Base-by-base conservation (phyloP, 2,329 filamentous ascomycete genomes). In the Xylaria sp. region DNA sequence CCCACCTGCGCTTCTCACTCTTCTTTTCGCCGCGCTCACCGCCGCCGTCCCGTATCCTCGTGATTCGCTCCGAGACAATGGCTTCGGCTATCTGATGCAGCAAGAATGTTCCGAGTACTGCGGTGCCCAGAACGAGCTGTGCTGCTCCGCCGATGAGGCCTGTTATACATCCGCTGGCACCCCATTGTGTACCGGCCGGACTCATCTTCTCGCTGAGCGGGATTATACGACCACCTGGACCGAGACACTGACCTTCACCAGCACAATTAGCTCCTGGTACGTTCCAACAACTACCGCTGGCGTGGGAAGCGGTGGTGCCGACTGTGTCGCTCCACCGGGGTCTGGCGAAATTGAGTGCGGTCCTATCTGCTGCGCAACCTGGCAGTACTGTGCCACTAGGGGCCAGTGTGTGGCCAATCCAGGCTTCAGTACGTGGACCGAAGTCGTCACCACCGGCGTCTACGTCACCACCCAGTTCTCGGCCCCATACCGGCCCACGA, bases 361-460 rank as follows among this genome's bases (percentile, higher is more conserved):
- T 36, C 76, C 76, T 59, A 89, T 90, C 65, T 94, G 92, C 83
- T 95, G 92, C 78, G 86, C 87, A 27, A 85, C 81, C 66, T 87
- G 86, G 79, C 90, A 92, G 78, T 90, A 89, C 74, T 94, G 92
- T 77, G 85, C 84, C 60, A 81, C 78, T 64, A 69, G 79, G 0
- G 87, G 86, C 59, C 85, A 89, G 74, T 93, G 91, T 76, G 78
- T 81, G 5, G 77, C 85, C 29, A 86, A 86, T 61, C 82, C 81
- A 53, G 84, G 82, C 69, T 84, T 82, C 69, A 81, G 79, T 70
- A 72, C 72, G 7, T 75, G 70, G 66, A 80, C 81, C 53, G 78
- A 84, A 42, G 76, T 82, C 67, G 77, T 85, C 63, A 84, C 82
- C 29, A 80, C 79, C 25, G 78, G 81, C 66, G 82, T 79, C 31